phyloP scores from a whole-genome alignment of 176 grass and related monocot genomes.

The Typha latifolia region DNA sequence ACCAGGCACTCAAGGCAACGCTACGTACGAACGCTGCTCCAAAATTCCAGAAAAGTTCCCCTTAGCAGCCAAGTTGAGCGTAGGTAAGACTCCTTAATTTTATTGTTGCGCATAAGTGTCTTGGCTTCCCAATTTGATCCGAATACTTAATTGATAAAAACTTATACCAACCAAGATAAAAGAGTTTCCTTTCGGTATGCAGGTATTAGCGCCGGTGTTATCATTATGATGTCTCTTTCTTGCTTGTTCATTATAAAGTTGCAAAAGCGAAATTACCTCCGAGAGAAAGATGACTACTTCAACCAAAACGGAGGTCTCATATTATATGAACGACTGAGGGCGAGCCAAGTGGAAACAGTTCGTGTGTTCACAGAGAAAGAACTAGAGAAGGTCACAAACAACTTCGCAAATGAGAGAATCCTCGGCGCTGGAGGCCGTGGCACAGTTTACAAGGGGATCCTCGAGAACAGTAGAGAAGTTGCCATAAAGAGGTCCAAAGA shows the following conservation, averaged over 20 bases:
- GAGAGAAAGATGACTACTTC: slow-evolving; percentile 35
- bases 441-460: slow-evolving; percentile 39
- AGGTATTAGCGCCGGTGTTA: slow-evolving; percentile 1
- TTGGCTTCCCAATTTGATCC: too few species aligned
- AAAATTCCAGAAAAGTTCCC: not conserved
- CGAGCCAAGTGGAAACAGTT: not conserved
- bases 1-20: slow-evolving; percentile 16
- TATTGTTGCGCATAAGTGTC: too few species aligned
- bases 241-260: slow-evolving; percentile 24
- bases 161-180: not conserved
- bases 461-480: slow-evolving; percentile 31
- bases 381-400: not conserved
- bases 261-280: slow-evolving; percentile 21
- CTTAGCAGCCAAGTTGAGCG: not conserved
- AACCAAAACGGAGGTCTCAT: slow-evolving; percentile 1
- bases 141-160: too few species aligned
- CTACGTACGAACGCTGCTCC: not conserved
- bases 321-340: not conserved
- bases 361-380: not conserved
- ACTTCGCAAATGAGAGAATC: not conserved
- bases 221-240: slow-evolving; percentile 12
- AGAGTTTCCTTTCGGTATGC: not conserved
- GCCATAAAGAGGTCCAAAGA: slow-evolving; percentile 59
- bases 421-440: slow-evolving; percentile 16
- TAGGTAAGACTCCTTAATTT: slow-evolving; percentile 8